Conservation (phyloP, 176 grass and related monocot species). For the Pharus latifolius region DNA sequence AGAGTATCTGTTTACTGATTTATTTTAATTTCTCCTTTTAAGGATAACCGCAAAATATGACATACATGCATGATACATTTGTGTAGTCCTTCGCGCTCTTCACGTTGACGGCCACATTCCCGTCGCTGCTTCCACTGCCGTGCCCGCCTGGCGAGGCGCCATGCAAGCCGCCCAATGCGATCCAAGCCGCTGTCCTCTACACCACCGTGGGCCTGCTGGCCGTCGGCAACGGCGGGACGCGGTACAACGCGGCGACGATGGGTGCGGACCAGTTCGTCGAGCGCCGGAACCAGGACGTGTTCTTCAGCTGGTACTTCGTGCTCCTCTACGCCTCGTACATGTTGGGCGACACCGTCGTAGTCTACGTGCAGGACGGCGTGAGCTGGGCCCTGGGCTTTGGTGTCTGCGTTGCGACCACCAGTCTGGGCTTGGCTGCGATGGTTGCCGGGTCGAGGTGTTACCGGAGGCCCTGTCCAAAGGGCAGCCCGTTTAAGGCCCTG, state of each 20-base stretch:
- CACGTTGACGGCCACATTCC: slow-evolving; percentile 18
- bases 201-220: slow-evolving; percentile 18
- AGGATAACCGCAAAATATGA: no score
- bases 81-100: slow-evolving; percentile 27
- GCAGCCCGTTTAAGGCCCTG: slow-evolving; percentile 44
- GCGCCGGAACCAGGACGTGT: slow-evolving; percentile 2
- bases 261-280: slow-evolving; percentile 44
- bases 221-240: slow-evolving; percentile 41
- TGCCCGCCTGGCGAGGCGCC: background rate
- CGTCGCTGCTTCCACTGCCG: slow-evolving; percentile 20
- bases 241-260: slow-evolving; percentile 38
- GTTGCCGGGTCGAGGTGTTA: slow-evolving; percentile 20
- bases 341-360: slow-evolving; percentile 25
- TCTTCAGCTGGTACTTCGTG: slow-evolving; percentile 56
- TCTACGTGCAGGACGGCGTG: slow-evolving; percentile 33
- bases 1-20: no score
- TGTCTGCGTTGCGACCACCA: slow-evolving; percentile 1
- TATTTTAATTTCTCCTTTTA: no score
- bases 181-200: slow-evolving; percentile 22
- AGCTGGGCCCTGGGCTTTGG: slow-evolving; percentile 41
- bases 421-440: slow-evolving; percentile 17
- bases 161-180: background rate
- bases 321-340: slow-evolving; percentile 21
- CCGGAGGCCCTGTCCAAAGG: background rate
- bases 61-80: no score